Evolutionary conservation across 116 monocot genomes (phyloP).

Genomic region (Phalaenopsis hybrid): DNA sequence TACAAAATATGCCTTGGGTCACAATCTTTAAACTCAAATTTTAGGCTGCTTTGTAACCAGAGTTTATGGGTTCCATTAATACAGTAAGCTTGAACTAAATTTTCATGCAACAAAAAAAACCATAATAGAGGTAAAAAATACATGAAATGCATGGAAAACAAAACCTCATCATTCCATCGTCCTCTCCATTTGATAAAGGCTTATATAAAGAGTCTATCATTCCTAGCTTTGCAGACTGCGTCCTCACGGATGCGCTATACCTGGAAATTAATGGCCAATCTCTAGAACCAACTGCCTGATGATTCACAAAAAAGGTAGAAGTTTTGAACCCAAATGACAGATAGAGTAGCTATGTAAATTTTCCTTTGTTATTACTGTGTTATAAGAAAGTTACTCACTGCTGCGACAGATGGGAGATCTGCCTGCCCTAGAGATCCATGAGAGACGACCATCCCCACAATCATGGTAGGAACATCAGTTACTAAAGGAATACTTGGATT

Average conservation of each 20-base stretch:
- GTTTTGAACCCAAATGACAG: background rate
- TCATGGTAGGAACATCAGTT: conserved; percentile 51
- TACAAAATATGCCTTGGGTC: background rate
- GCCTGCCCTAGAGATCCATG: conserved; percentile 60
- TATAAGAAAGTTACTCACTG: conserved; percentile 26
- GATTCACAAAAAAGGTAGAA: conserved; percentile 6
- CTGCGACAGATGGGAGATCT: conserved; percentile 70
- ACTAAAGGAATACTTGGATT: conserved; percentile 37
- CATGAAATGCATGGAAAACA: conserved; percentile 4
- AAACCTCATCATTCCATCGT: conserved; percentile 66
- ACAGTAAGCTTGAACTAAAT: background rate
- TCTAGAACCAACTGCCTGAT: conserved; percentile 79
- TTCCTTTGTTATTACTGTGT: background rate
- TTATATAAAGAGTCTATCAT: conserved; percentile 73
- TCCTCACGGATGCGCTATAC: conserved; percentile 74
- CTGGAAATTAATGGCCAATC: conserved; percentile 67
- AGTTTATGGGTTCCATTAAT: conserved; percentile 1
- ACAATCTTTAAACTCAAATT: background rate
- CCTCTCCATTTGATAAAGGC: conserved; percentile 39
- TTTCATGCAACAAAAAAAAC: background rate
- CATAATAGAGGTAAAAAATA: background rate
- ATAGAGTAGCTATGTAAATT: conserved; percentile 2
- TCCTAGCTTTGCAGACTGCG: conserved; percentile 69
- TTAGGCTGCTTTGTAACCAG: background rate
- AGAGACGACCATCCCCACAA: conserved; percentile 76